A percentile compares a stretch with the other conserved stretches of the same genome.
Conservation (phyloP, 371 early-diverging fungal species). For the Mortierella sp. region DNA sequence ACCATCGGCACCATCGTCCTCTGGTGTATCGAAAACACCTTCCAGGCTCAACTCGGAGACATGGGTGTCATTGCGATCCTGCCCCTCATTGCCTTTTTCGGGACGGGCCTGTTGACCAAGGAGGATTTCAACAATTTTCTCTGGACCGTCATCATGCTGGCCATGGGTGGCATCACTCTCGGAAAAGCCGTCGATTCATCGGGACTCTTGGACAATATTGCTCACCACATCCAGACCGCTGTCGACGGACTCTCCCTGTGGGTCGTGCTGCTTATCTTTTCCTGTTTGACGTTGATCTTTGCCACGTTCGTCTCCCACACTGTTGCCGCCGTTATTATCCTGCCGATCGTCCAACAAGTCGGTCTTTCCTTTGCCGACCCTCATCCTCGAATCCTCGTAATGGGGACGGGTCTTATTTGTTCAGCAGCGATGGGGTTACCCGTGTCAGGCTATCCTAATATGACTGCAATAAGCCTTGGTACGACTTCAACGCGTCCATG, state of each 20-base stretch:
- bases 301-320: constrained; percentile 96
- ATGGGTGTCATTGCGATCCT: constrained; percentile 88
- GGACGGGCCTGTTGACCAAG: constrained; percentile 81
- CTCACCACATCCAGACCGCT: constrained; percentile 70
- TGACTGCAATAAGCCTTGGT: constrained; percentile 86
- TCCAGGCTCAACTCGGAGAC: constrained; percentile 78
- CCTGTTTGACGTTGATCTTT: constrained; percentile 77
- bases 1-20: constrained; percentile 77
- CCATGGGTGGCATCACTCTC: constrained; percentile 89
- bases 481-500: no score
- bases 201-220: constrained; percentile 82
- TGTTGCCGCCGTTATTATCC: constrained; percentile 87
- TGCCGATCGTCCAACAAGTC: constrained; percentile 86
- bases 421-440: constrained; percentile 90
- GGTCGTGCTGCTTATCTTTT: constrained; percentile 76
- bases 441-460: constrained; percentile 87
- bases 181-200: constrained; percentile 86
- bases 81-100: constrained; percentile 86
- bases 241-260: constrained; percentile 79
- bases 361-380: constrained; percentile 80
- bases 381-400: constrained; percentile 87
- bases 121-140: constrained; percentile 87
- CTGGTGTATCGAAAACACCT: constrained; percentile 79
- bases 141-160: constrained; percentile 88
- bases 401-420: constrained; percentile 85